A percentile compares a stretch with the other conserved stretches of the same genome.
phyloP scores from a whole-genome alignment of 768 basidiomycete species.

The Calocybe cyanea region DNA sequence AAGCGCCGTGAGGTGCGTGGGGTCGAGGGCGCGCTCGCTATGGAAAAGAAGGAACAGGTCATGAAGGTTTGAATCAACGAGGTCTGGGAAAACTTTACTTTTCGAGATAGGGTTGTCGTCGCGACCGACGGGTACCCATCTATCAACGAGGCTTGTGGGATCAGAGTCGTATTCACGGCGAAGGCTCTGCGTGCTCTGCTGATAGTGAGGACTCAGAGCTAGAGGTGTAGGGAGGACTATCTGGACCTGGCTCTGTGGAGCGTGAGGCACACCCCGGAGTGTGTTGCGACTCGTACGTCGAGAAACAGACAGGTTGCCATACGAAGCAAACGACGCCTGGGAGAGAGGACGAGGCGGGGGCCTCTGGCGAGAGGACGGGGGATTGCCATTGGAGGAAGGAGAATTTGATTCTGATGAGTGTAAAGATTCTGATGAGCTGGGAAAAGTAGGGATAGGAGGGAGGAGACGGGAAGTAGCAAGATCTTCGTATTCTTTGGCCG shows the following conservation, averaged over 20 bases:
- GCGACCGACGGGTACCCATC: conserved; percentile 29
- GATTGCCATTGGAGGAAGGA: conserved; percentile 19
- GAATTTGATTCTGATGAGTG: conserved; percentile 12
- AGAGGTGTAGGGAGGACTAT: conserved; percentile 69
- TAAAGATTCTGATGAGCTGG: conserved; percentile 6
- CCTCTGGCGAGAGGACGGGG: conserved; percentile 18
- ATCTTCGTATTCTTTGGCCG: not conserved
- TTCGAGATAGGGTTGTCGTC: conserved; percentile 1
- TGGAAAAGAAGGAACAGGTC: not conserved
- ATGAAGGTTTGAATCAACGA: not conserved
- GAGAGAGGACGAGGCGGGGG: conserved; percentile 23
- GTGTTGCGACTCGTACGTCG: conserved; percentile 30
- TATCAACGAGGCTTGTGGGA: conserved; percentile 29
- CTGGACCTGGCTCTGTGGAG: conserved; percentile 55
- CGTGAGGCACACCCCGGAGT: conserved; percentile 59
- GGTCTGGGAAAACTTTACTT: not conserved
- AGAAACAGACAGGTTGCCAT: conserved; percentile 10
- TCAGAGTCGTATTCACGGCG: conserved; percentile 12
- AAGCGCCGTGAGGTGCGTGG: conserved; percentile 6
- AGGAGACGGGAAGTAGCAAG: conserved; percentile 4
- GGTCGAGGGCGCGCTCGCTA: conserved; percentile 1
- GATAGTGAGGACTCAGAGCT: conserved; percentile 31
- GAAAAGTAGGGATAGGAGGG: not conserved
- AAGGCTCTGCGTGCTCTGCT: conserved; percentile 7
- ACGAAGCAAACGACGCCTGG: conserved; percentile 23